phyloP scores from a whole-genome alignment of 441 rosid species.

The Flueggea neowawraea region DNA sequence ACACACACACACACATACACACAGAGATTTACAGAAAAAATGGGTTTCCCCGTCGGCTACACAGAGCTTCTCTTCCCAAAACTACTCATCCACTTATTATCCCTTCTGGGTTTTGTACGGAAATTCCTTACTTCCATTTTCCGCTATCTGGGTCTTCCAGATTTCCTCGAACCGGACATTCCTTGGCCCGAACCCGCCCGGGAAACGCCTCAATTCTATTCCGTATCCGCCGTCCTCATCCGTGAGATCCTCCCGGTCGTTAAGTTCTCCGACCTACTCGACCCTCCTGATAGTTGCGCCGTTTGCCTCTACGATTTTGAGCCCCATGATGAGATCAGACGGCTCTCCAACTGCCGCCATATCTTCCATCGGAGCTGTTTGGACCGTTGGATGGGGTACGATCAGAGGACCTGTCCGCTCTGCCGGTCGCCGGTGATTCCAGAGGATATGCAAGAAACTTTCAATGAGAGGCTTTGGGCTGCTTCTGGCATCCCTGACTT shows the following conservation, averaged over 20 bases:
- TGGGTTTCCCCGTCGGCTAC: conserved; percentile 90
- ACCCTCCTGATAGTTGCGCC: conserved; percentile 79
- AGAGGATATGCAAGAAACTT: conserved; percentile 64
- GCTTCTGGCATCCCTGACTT: conserved; percentile 70
- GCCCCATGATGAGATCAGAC: conserved; percentile 67
- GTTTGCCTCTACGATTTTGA: conserved; percentile 86
- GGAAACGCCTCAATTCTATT: neutral
- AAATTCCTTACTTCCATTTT: conserved; percentile 46
- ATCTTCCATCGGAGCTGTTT: conserved; percentile 75
- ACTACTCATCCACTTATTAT: conserved; percentile 61
- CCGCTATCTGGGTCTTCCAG: conserved; percentile 56
- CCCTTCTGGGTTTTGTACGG: conserved; percentile 58
- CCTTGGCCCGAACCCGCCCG: conserved; percentile 37
- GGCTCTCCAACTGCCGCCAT: conserved; percentile 73
- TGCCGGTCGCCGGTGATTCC: conserved; percentile 80
- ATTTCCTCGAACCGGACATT: conserved; percentile 64
- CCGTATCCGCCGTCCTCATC: conserved; percentile 61
- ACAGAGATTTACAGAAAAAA: conserved; percentile 8
- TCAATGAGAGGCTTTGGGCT: conserved; percentile 75
- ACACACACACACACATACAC: neutral
- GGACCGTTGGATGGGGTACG: conserved; percentile 94
- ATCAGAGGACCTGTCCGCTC: conserved; percentile 84
- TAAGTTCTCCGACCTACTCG: conserved; percentile 58
- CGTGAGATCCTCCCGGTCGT: conserved; percentile 79
- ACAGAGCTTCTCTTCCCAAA: conserved; percentile 76